phyloP scores from a whole-genome alignment of 192 early-diverging fungal species.

The Helicostylum pulchrum region DNA sequence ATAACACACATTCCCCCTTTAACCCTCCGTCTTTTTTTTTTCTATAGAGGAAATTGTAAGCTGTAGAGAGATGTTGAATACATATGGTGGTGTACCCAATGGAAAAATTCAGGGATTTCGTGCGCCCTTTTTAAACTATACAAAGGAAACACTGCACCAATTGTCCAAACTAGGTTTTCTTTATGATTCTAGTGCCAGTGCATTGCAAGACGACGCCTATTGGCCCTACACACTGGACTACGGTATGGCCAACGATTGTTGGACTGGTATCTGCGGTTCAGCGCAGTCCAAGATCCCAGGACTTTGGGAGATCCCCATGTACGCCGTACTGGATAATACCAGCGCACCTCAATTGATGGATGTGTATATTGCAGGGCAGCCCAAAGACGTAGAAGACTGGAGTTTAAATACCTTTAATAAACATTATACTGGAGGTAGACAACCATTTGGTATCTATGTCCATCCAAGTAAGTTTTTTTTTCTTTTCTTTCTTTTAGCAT shows the following conservation, averaged over 20 bases:
- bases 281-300: conserved; percentile 35
- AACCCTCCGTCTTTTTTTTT: neutral
- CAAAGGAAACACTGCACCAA: conserved; percentile 37
- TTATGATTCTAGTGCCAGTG: conserved; percentile 52
- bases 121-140: conserved; percentile 55
- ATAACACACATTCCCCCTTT: neutral
- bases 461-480: conserved; percentile 32
- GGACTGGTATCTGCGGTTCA: conserved; percentile 40
- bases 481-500: too few relatives aligned
- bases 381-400: conserved; percentile 30
- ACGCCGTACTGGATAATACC: conserved; percentile 40
- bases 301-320: conserved; percentile 63
- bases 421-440: conserved; percentile 41
- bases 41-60: conserved; percentile 43
- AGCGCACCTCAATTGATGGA: conserved; percentile 37
- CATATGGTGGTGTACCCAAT: conserved; percentile 54
- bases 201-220: conserved; percentile 34
- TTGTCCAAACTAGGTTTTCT: conserved; percentile 37
- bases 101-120: conserved; percentile 57
- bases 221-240: conserved; percentile 68
- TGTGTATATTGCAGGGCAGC: conserved; percentile 41
- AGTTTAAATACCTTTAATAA: conserved; percentile 24
- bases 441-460: conserved; percentile 46
- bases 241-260: conserved; percentile 55
- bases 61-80: conserved; percentile 37